Percentiles rank a stretch among this genome's conserved stretches.
Evolutionary conservation across 2,329 filamentous ascomycete genomes (phyloP).

Genomic region (Ophiosphaerella korrae): DNA sequence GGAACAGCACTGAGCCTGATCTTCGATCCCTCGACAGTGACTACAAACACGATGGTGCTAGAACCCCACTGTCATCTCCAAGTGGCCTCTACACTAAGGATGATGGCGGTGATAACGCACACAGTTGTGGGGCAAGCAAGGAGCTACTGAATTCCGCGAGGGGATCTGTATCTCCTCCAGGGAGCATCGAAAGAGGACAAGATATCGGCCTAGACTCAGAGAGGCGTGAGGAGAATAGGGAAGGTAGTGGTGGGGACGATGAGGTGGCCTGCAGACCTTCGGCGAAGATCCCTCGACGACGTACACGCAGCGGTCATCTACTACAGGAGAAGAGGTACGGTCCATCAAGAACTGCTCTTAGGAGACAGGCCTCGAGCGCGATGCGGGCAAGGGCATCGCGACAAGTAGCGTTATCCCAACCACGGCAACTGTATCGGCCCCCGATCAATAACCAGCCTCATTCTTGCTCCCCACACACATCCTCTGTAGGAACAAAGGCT

Average conservation of each 20-base stretch:
- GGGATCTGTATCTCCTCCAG: too few species aligned
- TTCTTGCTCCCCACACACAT: constrained; percentile 6
- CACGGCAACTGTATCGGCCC: not conserved
- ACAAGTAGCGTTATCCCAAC: not conserved
- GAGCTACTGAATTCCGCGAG: too few species aligned
- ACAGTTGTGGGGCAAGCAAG: too few species aligned
- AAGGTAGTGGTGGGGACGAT: not conserved
- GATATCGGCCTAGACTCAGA: too few species aligned
- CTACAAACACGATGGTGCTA: not conserved
- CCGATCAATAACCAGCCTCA: not conserved
- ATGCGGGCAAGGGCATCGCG: too few species aligned
- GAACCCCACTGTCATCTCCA: not conserved
- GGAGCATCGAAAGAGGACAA: too few species aligned
- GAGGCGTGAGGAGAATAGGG: too few species aligned
- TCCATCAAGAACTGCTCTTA: not conserved
- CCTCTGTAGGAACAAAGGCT: not conserved
- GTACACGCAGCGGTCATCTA: not conserved
- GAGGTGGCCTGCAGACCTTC: not conserved
- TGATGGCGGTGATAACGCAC: too few species aligned
- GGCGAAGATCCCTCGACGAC: not conserved
- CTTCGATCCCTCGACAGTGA: not conserved
- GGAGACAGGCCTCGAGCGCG: not conserved
- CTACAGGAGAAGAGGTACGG: not conserved
- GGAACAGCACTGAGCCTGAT: not conserved
- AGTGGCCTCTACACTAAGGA: not conserved